phyloP scores from a whole-genome alignment of 768 basidiomycete genomes.

The Podaxis rugospora region DNA sequence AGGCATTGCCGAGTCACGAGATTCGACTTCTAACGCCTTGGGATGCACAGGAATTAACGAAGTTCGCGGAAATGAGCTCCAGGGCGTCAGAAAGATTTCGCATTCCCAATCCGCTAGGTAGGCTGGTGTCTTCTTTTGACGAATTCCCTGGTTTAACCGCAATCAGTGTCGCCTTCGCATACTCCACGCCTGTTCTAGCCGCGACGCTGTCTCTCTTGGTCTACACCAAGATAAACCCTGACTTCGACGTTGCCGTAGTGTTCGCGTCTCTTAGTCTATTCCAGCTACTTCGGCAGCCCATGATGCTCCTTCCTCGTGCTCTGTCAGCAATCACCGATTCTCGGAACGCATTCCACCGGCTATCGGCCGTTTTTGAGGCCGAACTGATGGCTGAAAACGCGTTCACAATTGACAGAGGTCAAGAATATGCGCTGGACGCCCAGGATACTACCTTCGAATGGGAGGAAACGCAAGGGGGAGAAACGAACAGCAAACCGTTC shows the following conservation, averaged over 20 bases:
- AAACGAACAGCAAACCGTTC: conserved; percentile 35
- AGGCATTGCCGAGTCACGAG: conserved; percentile 12
- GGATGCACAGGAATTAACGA: conserved; percentile 42
- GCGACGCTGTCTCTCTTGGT: conserved; percentile 63
- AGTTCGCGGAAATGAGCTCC: conserved; percentile 50
- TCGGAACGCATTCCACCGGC: conserved; percentile 52
- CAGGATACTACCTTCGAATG: conserved; percentile 60
- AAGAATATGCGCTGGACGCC: conserved; percentile 46
- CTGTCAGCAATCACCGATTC: conserved; percentile 64
- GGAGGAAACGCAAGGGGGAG: conserved; percentile 34
- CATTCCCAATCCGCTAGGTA: conserved; percentile 62
- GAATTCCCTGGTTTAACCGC: conserved; percentile 13
- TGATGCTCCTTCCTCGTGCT: conserved; percentile 61
- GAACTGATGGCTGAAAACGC: conserved; percentile 41
- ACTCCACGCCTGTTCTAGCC: conserved; percentile 58
- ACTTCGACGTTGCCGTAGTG: conserved; percentile 4
- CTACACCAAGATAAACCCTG: conserved; percentile 40
- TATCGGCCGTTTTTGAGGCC: conserved; percentile 49
- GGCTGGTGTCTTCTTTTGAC: conserved; percentile 13
- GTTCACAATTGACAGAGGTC: conserved; percentile 38
- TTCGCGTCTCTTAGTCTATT: not conserved
- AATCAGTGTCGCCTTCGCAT: conserved; percentile 46
- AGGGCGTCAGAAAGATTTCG: conserved; percentile 52
- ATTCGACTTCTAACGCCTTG: not conserved
- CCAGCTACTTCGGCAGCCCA: conserved; percentile 63